A percentile compares a stretch with the other conserved stretches of the same genome.
phyloP scores from a whole-genome alignment of 2,329 filamentous ascomycete genomes.

The Neopestalotiopsis rosae region DNA sequence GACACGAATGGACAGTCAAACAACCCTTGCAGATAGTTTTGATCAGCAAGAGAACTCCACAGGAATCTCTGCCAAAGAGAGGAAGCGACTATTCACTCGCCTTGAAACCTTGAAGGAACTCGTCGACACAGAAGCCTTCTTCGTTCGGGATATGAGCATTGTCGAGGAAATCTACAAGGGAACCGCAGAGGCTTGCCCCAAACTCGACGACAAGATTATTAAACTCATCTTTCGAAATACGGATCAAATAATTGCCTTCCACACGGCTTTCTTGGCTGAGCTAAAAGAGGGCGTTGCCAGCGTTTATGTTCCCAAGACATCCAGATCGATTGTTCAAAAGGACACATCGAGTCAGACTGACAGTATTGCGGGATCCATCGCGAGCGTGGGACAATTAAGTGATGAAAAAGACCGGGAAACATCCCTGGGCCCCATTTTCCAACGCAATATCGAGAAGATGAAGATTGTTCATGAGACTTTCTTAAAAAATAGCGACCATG shows the following conservation, averaged over 20 bases:
- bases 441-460: conserved; percentile 63
- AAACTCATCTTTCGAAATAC: conserved; percentile 93
- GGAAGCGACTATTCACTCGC: conserved; percentile 78
- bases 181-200: conserved; percentile 81
- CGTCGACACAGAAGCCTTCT: conserved; percentile 89
- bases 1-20: conserved; percentile 42
- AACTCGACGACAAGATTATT: conserved; percentile 82
- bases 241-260: conserved; percentile 87
- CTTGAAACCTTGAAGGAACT: conserved; percentile 89
- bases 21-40: conserved; percentile 42
- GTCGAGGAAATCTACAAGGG: conserved; percentile 98
- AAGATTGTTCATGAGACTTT: conserved; percentile 66
- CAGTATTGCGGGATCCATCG: conserved; percentile 39
- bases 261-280: conserved; percentile 77
- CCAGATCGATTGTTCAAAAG: conserved; percentile 44
- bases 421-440: conserved; percentile 58
- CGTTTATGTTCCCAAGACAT: conserved; percentile 72
- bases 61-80: conserved; percentile 57
- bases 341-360: conserved; percentile 49
- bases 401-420: conserved; percentile 60
- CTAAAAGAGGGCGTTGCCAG: conserved; percentile 81
- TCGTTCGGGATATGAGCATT: conserved; percentile 95
- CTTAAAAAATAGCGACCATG: conserved; percentile 66
- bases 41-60: conserved; percentile 33
- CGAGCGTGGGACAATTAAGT: conserved; percentile 47